phyloP scores from a whole-genome alignment of 75 land plant genomes.

The Isoetes taiwanensis region DNA sequence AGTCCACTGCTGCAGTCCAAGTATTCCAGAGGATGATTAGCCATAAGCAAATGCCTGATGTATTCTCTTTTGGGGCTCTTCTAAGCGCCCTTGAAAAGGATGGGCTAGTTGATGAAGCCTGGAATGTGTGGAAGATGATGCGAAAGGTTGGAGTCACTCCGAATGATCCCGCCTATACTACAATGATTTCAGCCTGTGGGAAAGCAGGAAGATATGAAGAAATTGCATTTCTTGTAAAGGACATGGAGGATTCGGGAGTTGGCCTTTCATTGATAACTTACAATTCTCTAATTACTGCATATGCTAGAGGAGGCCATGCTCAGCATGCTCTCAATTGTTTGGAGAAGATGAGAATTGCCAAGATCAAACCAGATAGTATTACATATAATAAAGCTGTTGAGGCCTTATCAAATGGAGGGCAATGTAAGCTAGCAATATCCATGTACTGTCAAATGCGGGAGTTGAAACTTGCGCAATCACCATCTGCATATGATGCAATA shows the following conservation, averaged over 20 bases:
- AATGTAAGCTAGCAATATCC: too few species aligned
- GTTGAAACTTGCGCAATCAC: too few species aligned
- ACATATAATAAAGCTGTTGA: too few species aligned
- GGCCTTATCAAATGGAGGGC: too few species aligned
- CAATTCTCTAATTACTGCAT: conserved; percentile 63
- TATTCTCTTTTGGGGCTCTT: conserved; percentile 55
- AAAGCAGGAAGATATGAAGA: conserved; percentile 35
- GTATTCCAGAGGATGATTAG: conserved; percentile 63
- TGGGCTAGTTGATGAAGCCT: conserved; percentile 38
- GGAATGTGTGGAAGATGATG: conserved; percentile 67
- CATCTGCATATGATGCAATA: too few species aligned
- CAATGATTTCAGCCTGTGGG: conserved; percentile 51
- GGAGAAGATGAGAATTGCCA: too few species aligned
- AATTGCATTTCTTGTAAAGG: conserved; percentile 32
- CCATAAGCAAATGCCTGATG: conserved; percentile 53
- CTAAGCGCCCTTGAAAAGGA: conserved; percentile 77
- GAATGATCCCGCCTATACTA: conserved; percentile 63
- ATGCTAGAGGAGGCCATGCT: conserved; percentile 37
- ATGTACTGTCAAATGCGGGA: too few species aligned
- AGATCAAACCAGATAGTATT: too few species aligned
- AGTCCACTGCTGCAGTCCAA: conserved; percentile 47
- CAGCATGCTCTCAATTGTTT: conserved; percentile 61
- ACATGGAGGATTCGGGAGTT: conserved; percentile 36
- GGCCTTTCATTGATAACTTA: conserved; percentile 57
- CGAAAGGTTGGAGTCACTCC: conserved; percentile 50